Evolutionary conservation across 2,329 filamentous ascomycete species (phyloP), one percentile per base, ranked within the genome.

Genomic region (Penicillium sp.): DNA sequence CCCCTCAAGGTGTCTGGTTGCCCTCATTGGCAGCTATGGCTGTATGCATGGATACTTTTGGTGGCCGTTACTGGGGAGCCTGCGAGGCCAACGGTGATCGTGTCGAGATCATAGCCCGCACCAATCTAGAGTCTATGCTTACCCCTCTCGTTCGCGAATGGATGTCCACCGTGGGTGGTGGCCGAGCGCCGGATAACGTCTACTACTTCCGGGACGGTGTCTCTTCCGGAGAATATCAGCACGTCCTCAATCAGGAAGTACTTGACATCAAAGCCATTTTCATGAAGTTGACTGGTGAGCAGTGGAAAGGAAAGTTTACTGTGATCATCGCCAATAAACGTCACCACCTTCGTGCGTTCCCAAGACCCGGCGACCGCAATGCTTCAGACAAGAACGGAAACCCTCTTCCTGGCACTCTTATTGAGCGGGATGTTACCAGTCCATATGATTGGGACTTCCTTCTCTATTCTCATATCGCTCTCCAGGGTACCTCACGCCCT

Each of bases 191-290:
- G 0, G 69, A 84, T n/a, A 88, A 93, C 44, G 84, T 99, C 60
- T 91, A 96, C 69, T 98, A 96, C 78, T 90, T 98, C 77, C 91
- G 95, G 19, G 95, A 99, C 70, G 95, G 95, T 68, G 92, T 98
- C 0, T 90, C 90, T 0, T 92, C 97, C 70, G 91, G 91, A 0
- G 91, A 98, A 73, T 97, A 95, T 69, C 78, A 85, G 1, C 87
- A 92, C 29, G 90, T 99, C 0, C 79, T 99, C 9, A 83, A 91
- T 2, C 81, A 88, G n/a, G 95, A 99, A 73, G 85, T 98, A 0
- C 73, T 76, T 0, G 85, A 90, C 66, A 89, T 98, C 78, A 91
- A 90, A 77, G 75, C 81, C 0, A 79, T 81, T 29, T 85, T 93
- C 67, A 69, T 71, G 35, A 75, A 82, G 6, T 60, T 76, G 7